phyloP scores from a whole-genome alignment of 1,139 yeast genomes.

The Zygosaccharomyces sapae region DNA sequence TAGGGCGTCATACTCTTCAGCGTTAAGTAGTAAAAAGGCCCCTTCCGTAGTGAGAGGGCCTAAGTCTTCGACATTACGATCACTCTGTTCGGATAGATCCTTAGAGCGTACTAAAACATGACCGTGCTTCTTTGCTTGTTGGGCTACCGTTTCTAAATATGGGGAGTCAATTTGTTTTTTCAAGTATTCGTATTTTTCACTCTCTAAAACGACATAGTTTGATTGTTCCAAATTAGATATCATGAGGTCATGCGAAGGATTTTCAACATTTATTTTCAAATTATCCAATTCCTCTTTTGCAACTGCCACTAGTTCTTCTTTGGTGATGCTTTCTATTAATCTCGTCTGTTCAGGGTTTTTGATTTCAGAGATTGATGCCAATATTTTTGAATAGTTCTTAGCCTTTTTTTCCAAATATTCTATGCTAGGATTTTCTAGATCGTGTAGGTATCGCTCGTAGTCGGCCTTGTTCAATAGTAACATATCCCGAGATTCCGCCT shows the following conservation, averaged over 20 bases:
- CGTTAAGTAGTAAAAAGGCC: slow-evolving; percentile 11
- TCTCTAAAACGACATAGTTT: slow-evolving; percentile 9
- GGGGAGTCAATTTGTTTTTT: slow-evolving; percentile 6
- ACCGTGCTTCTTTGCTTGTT: slow-evolving; percentile 10
- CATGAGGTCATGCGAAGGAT: slow-evolving; percentile 8
- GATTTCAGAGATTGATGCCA: not conserved
- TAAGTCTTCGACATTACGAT: slow-evolving; percentile 1
- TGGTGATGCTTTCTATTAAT: slow-evolving; percentile 1
- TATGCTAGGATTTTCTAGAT: slow-evolving; percentile 4
- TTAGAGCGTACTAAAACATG: slow-evolving; percentile 7
- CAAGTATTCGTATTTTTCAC: slow-evolving; percentile 9
- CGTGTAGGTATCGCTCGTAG: slow-evolving; percentile 1
- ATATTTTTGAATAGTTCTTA: not conserved
- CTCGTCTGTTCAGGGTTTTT: not conserved
- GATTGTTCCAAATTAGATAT: slow-evolving; percentile 7
- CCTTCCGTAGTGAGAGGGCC: slow-evolving; percentile 2
- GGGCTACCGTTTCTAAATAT: slow-evolving; percentile 7
- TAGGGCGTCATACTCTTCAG: slow-evolving; percentile 16
- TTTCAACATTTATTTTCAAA: slow-evolving; percentile 17
- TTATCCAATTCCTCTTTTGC: slow-evolving; percentile 11
- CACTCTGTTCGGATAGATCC: not conserved
- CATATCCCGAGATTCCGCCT: slow-evolving; percentile 10
- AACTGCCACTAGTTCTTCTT: slow-evolving; percentile 7
- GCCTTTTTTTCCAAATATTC: slow-evolving; percentile 10
- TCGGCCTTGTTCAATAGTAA: slow-evolving; percentile 8